Conservation (phyloP, 441 rosid species). For the Jatropha multifida region DNA sequence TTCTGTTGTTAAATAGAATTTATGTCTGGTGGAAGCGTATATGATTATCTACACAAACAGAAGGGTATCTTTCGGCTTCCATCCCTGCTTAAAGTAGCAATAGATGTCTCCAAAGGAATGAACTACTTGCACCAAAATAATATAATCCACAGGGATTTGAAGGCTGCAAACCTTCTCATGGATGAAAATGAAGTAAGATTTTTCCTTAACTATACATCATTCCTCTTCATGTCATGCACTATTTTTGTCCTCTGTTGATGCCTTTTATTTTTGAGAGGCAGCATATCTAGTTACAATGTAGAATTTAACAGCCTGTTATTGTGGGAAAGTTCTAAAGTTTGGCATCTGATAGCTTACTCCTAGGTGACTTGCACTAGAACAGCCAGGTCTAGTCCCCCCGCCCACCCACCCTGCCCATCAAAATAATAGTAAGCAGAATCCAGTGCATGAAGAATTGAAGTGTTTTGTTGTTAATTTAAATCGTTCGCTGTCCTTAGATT, state of each 20-base stretch:
- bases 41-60: slow-evolving; percentile 87
- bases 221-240: not conserved
- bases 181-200: slow-evolving; percentile 93
- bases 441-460: no score
- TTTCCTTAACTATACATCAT: not conserved
- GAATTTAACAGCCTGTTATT: not conserved
- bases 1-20: slow-evolving; percentile 44
- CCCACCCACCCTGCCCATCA: no score
- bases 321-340: not conserved
- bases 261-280: not conserved
- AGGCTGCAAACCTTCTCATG: slow-evolving; percentile 98
- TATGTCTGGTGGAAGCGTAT: slow-evolving; percentile 90
- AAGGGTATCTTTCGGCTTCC: slow-evolving; percentile 80
- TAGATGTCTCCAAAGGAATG: slow-evolving; percentile 97
- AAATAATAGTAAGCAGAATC: no score
- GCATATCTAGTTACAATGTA: not conserved
- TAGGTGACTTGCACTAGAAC: not conserved
- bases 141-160: slow-evolving; percentile 94
- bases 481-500: no score
- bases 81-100: slow-evolving; percentile 74
- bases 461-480: no score
- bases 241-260: not conserved
- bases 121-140: slow-evolving; percentile 94
- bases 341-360: not conserved
- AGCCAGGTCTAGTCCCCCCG: no score